These are phyloP conservation scores for Phytophthora sp. DNA, from an alignment of 352 stramenopile genomes.

Conservation along the genomic window DNA sequence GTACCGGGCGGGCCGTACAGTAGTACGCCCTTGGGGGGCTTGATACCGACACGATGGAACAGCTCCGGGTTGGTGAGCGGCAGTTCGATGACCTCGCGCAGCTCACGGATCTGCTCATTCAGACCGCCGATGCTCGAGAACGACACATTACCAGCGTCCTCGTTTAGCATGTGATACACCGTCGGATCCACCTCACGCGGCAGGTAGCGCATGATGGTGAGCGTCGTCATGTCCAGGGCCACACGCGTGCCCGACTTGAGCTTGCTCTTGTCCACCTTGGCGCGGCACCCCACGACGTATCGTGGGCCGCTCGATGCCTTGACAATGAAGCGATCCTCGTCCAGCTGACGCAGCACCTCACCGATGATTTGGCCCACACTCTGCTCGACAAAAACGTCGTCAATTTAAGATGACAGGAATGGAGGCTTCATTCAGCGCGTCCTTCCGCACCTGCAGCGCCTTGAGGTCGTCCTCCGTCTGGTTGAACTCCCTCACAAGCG, in stretches of 20 bases:
- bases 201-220: slow-evolving; percentile 99
- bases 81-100: slow-evolving; percentile 97
- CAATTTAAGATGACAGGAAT: slow-evolving; percentile 4
- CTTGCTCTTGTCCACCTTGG: slow-evolving; percentile 94
- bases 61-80: slow-evolving; percentile 99
- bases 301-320: slow-evolving; percentile 98
- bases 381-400: slow-evolving; percentile 60
- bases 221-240: slow-evolving; percentile 99
- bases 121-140: slow-evolving; percentile 98
- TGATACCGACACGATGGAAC: slow-evolving; percentile 98
- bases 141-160: slow-evolving; percentile 96
- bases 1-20: slow-evolving; percentile 99
- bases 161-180: slow-evolving; percentile 99
- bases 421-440: not conserved
- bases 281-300: slow-evolving; percentile 98
- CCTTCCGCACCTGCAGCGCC: slow-evolving; percentile 78
- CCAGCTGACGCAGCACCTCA: slow-evolving; percentile 98
- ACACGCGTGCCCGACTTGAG: slow-evolving; percentile 98
- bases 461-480: slow-evolving; percentile 99
- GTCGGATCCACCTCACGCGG: slow-evolving; percentile 99
- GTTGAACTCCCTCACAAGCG: slow-evolving; percentile 96
- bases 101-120: slow-evolving; percentile 98
- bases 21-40: slow-evolving; percentile 97
- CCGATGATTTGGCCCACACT: slow-evolving; percentile 99
- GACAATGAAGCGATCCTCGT: slow-evolving; percentile 99